Conservation (phyloP, 371 early-diverging fungal genomes). For the Lichtheimia ornata region DNA sequence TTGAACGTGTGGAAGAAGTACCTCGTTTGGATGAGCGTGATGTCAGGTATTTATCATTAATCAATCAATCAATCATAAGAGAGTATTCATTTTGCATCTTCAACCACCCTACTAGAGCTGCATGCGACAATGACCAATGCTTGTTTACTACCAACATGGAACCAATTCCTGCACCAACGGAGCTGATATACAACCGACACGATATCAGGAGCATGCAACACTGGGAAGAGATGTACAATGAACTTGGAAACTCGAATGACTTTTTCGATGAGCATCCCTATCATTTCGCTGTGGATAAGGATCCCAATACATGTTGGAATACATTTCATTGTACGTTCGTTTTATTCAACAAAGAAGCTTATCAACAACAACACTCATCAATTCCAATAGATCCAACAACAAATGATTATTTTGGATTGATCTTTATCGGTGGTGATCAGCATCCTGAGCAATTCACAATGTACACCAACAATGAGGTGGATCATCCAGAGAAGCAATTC, state of each 20-base stretch:
- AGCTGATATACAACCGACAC: slow-evolving; percentile 30
- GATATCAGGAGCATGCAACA: slow-evolving; percentile 34
- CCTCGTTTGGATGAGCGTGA: slow-evolving; percentile 52
- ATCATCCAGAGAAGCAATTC: slow-evolving; percentile 21
- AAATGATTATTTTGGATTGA: slow-evolving; percentile 50
- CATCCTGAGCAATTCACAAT: slow-evolving; percentile 23
- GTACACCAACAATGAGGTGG: slow-evolving; percentile 23
- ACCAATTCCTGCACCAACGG: slow-evolving; percentile 44
- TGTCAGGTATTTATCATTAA: slow-evolving; percentile 31
- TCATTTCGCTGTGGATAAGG: slow-evolving; percentile 55
- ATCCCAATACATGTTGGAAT: slow-evolving; percentile 60
- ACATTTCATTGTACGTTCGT: slow-evolving; percentile 39
- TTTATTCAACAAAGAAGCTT: neutral
- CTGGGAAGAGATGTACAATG: slow-evolving; percentile 30
- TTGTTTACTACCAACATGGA: slow-evolving; percentile 59
- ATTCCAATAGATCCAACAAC: slow-evolving; percentile 22
- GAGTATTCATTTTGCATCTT: neutral
- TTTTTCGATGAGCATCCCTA: slow-evolving; percentile 54
- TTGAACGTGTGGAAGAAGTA: slow-evolving; percentile 47
- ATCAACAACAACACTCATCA: neutral
- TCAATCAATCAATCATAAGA: neutral
- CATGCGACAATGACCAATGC: slow-evolving; percentile 61
- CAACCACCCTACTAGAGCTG: slow-evolving; percentile 29
- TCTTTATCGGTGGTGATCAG: slow-evolving; percentile 37
- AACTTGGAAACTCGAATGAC: slow-evolving; percentile 12